Percentiles rank a stretch among this genome's conserved stretches.
phyloP scores from a whole-genome alignment of 1,284 basidiomycete genomes.

The Filobasidium uniguttulatum region DNA sequence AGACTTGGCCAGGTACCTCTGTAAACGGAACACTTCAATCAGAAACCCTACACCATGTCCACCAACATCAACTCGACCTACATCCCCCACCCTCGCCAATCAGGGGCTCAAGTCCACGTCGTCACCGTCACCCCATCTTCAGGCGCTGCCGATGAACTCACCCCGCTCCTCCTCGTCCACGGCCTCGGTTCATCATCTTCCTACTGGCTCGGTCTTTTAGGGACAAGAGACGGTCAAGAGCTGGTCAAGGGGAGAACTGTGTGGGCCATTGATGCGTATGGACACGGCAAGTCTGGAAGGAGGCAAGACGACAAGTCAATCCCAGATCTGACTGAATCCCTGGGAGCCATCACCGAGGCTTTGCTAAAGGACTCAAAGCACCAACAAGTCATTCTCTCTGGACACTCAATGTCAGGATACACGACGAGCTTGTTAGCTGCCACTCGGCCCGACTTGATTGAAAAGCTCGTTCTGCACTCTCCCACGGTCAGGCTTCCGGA shows the following conservation, averaged over 20 bases:
- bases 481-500: conserved; percentile 20
- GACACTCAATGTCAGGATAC: conserved; percentile 25
- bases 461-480: conserved; percentile 22
- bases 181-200: conserved; percentile 34
- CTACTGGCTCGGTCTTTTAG: conserved; percentile 19
- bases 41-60: too few species aligned
- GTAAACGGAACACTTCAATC: too few species aligned
- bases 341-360: conserved; percentile 16
- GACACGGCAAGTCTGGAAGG: conserved; percentile 14
- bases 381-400: conserved; percentile 18
- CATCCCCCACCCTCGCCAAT: conserved; percentile 4
- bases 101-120: conserved; percentile 2
- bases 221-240: conserved; percentile 6
- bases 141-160: conserved; percentile 41
- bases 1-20: too few species aligned
- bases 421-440: conserved; percentile 19
- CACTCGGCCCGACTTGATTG: conserved; percentile 17
- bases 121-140: neutral
- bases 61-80: conserved; percentile 5
- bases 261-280: conserved; percentile 21
- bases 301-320: conserved; percentile 8
- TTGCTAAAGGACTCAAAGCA: conserved; percentile 16
- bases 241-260: conserved; percentile 15
- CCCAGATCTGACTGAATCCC: conserved; percentile 16
- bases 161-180: conserved; percentile 19